phyloP scores from a whole-genome alignment of 2,329 filamentous ascomycete genomes.

The Fusarium sp. region DNA sequence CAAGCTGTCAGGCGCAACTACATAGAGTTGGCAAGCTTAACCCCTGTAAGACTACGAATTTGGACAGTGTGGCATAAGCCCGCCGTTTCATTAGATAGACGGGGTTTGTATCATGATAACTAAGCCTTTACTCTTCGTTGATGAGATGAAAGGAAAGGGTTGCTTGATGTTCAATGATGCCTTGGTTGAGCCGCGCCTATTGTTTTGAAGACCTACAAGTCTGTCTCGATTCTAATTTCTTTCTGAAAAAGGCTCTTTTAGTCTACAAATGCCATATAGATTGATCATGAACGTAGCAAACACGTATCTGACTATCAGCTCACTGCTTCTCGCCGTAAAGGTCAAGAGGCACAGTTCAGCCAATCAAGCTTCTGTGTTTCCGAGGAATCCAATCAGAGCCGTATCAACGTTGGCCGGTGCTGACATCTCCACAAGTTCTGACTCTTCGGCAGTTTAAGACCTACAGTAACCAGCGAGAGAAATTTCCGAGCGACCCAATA shows the following conservation, averaged over 20 bases:
- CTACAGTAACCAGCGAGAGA: neutral
- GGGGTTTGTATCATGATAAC: neutral
- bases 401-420: neutral
- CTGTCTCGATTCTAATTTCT: neutral
- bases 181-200: neutral
- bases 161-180: neutral
- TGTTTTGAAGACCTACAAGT: neutral
- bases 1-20: neutral
- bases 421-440: neutral
- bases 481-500: neutral
- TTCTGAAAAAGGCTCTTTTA: neutral
- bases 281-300: neutral
- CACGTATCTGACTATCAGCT: neutral
- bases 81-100: neutral
- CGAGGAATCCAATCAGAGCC: neutral
- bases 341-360: neutral
- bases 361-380: neutral
- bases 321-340: neutral
- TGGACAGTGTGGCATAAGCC: neutral
- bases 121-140: neutral
- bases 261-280: too few relatives aligned
- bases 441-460: neutral
- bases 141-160: neutral
- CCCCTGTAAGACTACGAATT: neutral
- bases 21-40: neutral